These are phyloP conservation scores for Xerocomellus dryophilus DNA, from an alignment of 768 basidiomycete species.

Conservation along the genomic window DNA sequence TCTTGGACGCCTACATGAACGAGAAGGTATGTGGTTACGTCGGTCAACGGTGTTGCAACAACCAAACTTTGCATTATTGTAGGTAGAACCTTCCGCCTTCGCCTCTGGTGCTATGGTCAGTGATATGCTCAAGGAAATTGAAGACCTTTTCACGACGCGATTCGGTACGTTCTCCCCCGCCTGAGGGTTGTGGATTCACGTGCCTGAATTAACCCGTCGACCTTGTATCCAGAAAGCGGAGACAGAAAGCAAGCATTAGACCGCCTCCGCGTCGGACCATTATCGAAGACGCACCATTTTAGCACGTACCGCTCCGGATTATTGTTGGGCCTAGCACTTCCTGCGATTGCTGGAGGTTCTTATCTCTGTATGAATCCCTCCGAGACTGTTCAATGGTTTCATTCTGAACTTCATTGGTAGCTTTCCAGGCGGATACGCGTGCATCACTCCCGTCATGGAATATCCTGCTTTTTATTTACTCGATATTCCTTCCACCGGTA, in stretches of 20 bases:
- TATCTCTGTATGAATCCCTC: constrained; percentile 43
- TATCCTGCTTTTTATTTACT: constrained; percentile 75
- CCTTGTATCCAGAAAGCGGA: constrained; percentile 46
- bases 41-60: background rate
- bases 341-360: constrained; percentile 63
- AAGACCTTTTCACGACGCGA: constrained; percentile 67
- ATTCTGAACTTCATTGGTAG: constrained; percentile 34
- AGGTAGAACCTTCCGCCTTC: constrained; percentile 71
- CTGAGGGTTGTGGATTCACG: background rate
- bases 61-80: background rate
- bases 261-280: constrained; percentile 55
- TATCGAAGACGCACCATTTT: constrained; percentile 62
- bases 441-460: constrained; percentile 63
- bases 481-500: constrained; percentile 66
- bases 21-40: constrained; percentile 53
- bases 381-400: background rate
- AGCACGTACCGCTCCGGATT: constrained; percentile 76
- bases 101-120: constrained; percentile 59
- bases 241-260: constrained; percentile 74
- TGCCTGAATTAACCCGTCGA: background rate
- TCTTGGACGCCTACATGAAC: constrained; percentile 77
- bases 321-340: constrained; percentile 65
- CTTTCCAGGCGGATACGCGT: constrained; percentile 50
- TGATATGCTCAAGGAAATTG: constrained; percentile 68
- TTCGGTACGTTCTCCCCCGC: constrained; percentile 55